Base-by-base conservation (phyloP, 129 eudicot genomes). In the Pseudognaphalium luteoalbum region DNA sequence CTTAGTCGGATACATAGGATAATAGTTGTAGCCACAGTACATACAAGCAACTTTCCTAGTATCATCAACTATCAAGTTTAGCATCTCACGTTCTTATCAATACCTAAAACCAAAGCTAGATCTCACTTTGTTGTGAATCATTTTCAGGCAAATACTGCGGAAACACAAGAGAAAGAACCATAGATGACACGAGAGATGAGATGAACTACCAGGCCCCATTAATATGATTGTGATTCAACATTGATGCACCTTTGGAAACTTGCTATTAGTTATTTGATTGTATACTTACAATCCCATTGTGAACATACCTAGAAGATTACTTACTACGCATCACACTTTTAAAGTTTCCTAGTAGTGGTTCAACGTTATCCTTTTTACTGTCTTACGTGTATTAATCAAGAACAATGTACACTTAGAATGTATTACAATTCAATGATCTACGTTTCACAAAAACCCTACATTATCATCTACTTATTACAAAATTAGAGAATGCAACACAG, bases 251-350 rank as follows among this genome's bases (percentile, higher is more conserved):
- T 32, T 30, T 28, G 65, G 80, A 68, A 66, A 68, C 32, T 42
- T 57, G 83, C 67, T 80, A 67, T 25, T 67, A 62, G 52, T 67
- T 74, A 30, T 57, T 74, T 59, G 83, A 67, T 67, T 67, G 83
- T 80, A 80, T 74, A 80, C 80, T 66, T 66, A 20, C 58, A 56
- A 42, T 54, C 57, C 20, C 20, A n/a, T 20, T 68, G 68, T 66
- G 78, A 65, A 73, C 78, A 80, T 41, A 73, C 65, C 71, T 58
- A 70, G 42, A 44, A 59, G 79, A 42, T 41, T 56, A 41, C 41
- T 54, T 14, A 47, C 5, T 4, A 58, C 50, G 65, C 56, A 47
- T 16, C 60, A 70, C 75, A 59, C 14, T 67, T 80, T 58, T 57
- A 50, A 80, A 68, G 70, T 80, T 79, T 66, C 25, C 70, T 9